phyloP scores from a whole-genome alignment of 176 grass and related monocot genomes.

The Lolium rigidum region DNA sequence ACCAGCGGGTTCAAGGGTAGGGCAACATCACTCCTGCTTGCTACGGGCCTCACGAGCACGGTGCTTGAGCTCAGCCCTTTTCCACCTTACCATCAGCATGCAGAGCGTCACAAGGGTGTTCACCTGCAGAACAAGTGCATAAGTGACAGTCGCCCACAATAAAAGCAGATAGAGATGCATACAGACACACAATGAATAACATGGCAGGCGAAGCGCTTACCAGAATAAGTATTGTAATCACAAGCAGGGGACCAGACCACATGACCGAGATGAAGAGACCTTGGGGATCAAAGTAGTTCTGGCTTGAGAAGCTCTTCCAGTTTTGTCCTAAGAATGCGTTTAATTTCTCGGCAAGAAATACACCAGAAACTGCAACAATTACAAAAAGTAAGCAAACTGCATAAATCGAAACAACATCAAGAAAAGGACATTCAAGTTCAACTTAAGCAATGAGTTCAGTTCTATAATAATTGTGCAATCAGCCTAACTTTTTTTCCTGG shows the following conservation, averaged over 20 bases:
- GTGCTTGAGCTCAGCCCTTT: conserved; percentile 79
- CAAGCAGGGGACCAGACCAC: conserved; percentile 85
- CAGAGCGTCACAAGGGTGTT: conserved; percentile 84
- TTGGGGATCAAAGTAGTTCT: conserved; percentile 94
- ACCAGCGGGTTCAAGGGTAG: conserved; percentile 15
- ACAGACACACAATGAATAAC: not conserved
- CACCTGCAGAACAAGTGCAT: conserved; percentile 49
- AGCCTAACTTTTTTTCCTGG: too few relatives aligned
- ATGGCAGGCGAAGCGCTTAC: conserved; percentile 42
- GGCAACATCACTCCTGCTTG: conserved; percentile 72
- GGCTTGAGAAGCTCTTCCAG: conserved; percentile 90
- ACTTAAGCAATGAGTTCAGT: too few relatives aligned
- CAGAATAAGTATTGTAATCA: conserved; percentile 78
- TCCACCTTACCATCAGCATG: conserved; percentile 82
- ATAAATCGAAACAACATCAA: too few relatives aligned
- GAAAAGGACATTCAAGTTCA: too few relatives aligned
- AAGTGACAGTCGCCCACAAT: not conserved
- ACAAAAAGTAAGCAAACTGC: not conserved
- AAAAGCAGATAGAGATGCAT: not conserved
- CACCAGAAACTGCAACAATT: conserved; percentile 74
- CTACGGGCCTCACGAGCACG: conserved; percentile 56
- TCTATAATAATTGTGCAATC: too few relatives aligned
- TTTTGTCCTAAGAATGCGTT: conserved; percentile 69
- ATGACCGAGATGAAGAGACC: conserved; percentile 87
- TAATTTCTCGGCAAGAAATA: conserved; percentile 81